Evolutionary conservation across 805 yeast species (phyloP).

Genomic region (Brettanomyces anomalus): DNA sequence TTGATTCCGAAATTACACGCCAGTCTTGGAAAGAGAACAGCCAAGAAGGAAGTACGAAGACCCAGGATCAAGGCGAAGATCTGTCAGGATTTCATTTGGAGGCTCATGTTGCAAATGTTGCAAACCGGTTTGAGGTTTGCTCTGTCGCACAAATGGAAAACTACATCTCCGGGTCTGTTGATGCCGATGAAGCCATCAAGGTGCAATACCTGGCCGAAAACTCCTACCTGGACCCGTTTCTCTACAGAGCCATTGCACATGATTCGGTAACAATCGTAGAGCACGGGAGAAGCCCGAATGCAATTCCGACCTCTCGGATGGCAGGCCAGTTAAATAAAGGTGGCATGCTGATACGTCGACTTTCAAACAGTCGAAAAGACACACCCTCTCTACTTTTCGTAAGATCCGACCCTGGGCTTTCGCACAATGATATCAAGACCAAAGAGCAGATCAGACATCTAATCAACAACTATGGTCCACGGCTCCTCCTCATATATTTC

Average conservation of each 20-base stretch:
- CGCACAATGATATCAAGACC: conserved; percentile 2
- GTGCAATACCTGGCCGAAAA: conserved; percentile 2
- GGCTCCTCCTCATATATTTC: conserved; percentile 3
- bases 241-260: not conserved
- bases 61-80: not conserved
- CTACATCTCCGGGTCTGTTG: conserved; percentile 2
- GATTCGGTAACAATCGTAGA: not conserved
- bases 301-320: conserved; percentile 1
- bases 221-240: conserved; percentile 4
- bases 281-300: not conserved
- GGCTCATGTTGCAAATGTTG: conserved; percentile 2
- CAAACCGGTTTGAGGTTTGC: conserved; percentile 1
- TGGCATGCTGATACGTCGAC: not conserved
- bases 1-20: conserved; percentile 1
- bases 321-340: not conserved
- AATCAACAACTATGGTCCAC: conserved; percentile 2
- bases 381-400: not conserved
- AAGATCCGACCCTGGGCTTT: conserved; percentile 2
- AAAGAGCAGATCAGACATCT: conserved; percentile 2
- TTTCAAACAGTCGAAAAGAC: not conserved
- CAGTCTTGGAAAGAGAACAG: not conserved
- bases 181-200: conserved; percentile 3
- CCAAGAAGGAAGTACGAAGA: not conserved
- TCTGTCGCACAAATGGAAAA: conserved; percentile 1
- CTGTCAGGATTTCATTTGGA: conserved; percentile 1